A percentile compares a stretch with the other conserved stretches of the same genome.
phyloP scores from a whole-genome alignment of 176 grass and related monocot genomes.

The Bonia amplexicaulis region DNA sequence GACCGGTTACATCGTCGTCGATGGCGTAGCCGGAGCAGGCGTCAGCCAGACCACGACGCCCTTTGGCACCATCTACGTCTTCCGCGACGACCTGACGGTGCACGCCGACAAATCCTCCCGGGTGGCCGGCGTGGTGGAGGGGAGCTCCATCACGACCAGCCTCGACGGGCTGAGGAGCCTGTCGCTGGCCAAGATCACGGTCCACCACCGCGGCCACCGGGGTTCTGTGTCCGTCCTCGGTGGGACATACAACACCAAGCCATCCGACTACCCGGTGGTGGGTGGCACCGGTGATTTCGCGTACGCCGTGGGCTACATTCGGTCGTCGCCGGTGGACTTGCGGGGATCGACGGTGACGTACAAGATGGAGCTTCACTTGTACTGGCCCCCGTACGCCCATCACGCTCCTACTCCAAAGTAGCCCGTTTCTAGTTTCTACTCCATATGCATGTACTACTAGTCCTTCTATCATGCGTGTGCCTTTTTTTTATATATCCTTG shows the following conservation, averaged over 20 bases:
- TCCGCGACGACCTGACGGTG: constrained; percentile 62
- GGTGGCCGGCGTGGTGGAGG: constrained; percentile 55
- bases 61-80: constrained; percentile 68
- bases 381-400: constrained; percentile 34
- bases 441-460: background rate
- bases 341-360: constrained; percentile 11
- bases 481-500: no score
- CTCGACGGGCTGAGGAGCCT: no score
- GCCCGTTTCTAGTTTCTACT: background rate
- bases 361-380: constrained; percentile 32
- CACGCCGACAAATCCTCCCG: constrained; percentile 20
- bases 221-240: constrained; percentile 68
- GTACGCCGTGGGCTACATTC: constrained; percentile 46
- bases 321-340: constrained; percentile 44
- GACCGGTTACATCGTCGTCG: constrained; percentile 56
- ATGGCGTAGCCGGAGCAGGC: constrained; percentile 44
- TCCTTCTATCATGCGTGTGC: background rate
- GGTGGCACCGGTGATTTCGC: constrained; percentile 63
- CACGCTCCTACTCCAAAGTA: constrained; percentile 7
- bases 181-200: constrained; percentile 50
- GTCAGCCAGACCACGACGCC: constrained; percentile 69
- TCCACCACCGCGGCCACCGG: constrained; percentile 42
- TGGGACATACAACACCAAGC: constrained; percentile 54
- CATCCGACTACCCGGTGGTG: constrained; percentile 50
- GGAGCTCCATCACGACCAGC: constrained; percentile 28